These are phyloP conservation scores for Neurospora pannonica DNA, from an alignment of 495 filamentous ascomycete genomes.

Conservation along the genomic window DNA sequence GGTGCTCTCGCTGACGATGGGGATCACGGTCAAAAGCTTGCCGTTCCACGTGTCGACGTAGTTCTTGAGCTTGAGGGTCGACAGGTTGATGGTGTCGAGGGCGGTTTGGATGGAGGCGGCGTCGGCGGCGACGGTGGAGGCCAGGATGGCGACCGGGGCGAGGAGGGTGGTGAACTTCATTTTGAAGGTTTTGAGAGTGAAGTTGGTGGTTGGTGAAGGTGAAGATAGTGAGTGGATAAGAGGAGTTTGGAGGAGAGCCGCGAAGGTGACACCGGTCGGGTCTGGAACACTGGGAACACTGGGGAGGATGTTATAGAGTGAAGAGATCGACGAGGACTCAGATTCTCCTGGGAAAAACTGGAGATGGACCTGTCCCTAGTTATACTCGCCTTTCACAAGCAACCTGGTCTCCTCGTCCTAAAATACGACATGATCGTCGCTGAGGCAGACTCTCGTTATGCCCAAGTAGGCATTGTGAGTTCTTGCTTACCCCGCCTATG, in stretches of 20 bases:
- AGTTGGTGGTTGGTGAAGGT: background rate
- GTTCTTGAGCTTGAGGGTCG: conserved; percentile 20
- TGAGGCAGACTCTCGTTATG: background rate
- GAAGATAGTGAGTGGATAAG: background rate
- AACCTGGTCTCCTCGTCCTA: background rate
- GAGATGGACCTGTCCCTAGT: background rate
- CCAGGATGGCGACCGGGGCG: conserved; percentile 11
- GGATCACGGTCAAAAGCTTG: conserved; percentile 14
- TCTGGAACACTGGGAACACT: background rate
- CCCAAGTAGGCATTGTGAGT: background rate
- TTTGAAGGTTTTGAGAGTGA: background rate
- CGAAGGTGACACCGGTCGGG: background rate
- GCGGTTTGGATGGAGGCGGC: conserved; percentile 19
- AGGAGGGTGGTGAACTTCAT: conserved; percentile 18
- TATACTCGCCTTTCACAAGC: background rate
- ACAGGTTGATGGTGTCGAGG: conserved; percentile 16
- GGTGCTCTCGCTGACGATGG: conserved; percentile 20
- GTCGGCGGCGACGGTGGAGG: conserved; percentile 14
- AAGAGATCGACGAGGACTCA: background rate
- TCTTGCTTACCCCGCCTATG: background rate
- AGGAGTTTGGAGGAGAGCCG: background rate
- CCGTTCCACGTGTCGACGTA: conserved; percentile 19
- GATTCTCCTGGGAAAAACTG: background rate
- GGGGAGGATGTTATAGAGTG: background rate
- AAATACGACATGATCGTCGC: background rate